Conservation (phyloP, 129 eudicot species). For the Flaveria ramosissima region DNA sequence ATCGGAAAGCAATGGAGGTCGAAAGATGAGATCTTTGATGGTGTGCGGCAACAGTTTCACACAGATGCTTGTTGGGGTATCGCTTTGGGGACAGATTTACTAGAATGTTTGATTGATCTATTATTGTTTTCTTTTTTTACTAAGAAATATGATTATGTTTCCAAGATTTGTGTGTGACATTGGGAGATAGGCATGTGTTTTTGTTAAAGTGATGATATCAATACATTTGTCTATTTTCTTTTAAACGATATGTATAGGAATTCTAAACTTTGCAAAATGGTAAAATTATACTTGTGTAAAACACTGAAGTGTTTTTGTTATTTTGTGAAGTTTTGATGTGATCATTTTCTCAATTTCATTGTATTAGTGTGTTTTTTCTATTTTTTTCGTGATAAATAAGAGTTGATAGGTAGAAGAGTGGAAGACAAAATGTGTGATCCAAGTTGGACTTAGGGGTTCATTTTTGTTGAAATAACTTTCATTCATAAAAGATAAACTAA, state of each 20-base stretch:
- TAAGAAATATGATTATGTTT: not conserved
- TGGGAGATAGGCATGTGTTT: not conserved
- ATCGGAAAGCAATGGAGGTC: constrained; percentile 16
- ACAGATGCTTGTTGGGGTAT: constrained; percentile 22
- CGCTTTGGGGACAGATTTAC: constrained; percentile 22
- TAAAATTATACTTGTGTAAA: too few species aligned
- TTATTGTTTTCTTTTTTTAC: not conserved
- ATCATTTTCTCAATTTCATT: too few species aligned
- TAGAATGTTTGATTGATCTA: constrained; percentile 6
- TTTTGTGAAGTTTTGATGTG: not conserved
- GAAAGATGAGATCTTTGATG: not conserved
- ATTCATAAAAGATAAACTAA: too few species aligned
- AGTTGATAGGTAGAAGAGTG: not conserved
- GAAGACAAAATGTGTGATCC: not conserved
- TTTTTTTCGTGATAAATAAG: too few species aligned
- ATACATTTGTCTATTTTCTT: not conserved
- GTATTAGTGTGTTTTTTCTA: too few species aligned
- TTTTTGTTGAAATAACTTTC: too few species aligned
- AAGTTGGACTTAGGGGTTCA: not conserved
- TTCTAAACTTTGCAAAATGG: too few species aligned
- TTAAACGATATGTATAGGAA: too few species aligned
- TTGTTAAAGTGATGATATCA: not conserved
- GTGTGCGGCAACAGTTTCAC: constrained; percentile 35
- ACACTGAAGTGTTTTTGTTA: too few species aligned
- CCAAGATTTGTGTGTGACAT: not conserved